Evolutionary conservation across 371 early-diverging fungal species (phyloP).

Genomic region (Blastocladiella emersonii): DNA sequence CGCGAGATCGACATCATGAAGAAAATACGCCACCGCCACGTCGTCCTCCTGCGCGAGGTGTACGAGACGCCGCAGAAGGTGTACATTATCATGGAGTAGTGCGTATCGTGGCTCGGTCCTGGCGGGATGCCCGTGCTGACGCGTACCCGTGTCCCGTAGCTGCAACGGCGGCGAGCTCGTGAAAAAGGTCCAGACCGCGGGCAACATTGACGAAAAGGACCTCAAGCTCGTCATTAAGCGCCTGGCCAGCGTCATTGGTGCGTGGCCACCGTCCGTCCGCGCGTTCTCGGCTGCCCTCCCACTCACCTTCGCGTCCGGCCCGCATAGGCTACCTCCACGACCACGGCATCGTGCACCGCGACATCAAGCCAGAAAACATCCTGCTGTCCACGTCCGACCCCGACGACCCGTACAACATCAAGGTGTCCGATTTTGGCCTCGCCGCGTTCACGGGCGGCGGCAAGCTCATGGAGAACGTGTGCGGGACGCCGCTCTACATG

Average conservation of each 20-base stretch:
- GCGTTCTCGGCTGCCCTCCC: too few species aligned
- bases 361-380: conserved; percentile 13
- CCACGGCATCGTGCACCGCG: conserved; percentile 11
- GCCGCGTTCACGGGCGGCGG: conserved; percentile 9
- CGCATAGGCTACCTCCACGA: conserved; percentile 6
- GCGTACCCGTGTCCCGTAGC: not conserved
- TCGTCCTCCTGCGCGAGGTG: conserved; percentile 23
- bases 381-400: conserved; percentile 10
- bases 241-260: conserved; percentile 4
- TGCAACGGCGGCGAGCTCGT: conserved; percentile 10
- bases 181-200: not conserved
- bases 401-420: conserved; percentile 9
- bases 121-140: not conserved
- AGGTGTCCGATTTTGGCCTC: conserved; percentile 12
- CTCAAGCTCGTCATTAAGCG: conserved; percentile 7
- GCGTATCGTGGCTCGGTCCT: not conserved
- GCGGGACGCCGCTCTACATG: conserved; percentile 12
- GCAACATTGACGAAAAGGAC: conserved; percentile 3
- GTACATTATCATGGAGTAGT: conserved; percentile 31
- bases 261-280: not conserved
- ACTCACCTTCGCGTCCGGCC: not conserved
- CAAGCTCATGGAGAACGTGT: conserved; percentile 10
- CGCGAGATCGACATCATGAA: conserved; percentile 31
- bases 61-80: conserved; percentile 27
- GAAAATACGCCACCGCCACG: conserved; percentile 20